Evolutionary conservation across 768 basidiomycete species (phyloP).

Genomic region (Agrocybe praecox): DNA sequence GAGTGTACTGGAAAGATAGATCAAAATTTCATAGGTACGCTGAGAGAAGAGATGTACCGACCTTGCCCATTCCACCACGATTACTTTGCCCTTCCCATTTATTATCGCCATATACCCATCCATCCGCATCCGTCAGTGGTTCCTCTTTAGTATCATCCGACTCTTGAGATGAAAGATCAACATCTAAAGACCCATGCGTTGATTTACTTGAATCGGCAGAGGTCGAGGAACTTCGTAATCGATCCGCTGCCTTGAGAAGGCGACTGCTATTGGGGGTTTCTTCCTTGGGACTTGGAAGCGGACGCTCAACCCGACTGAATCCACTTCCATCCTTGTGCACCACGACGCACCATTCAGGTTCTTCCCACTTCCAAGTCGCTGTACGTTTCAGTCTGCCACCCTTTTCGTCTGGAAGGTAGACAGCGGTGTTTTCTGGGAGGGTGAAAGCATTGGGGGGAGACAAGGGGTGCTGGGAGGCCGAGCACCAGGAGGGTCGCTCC

Average conservation of each 20-base stretch:
- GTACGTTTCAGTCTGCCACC: slow-evolving; percentile 63
- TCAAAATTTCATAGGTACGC: not conserved
- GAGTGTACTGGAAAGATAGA: slow-evolving; percentile 62
- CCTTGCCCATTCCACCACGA: slow-evolving; percentile 88
- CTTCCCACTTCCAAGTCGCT: slow-evolving; percentile 89
- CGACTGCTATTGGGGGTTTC: slow-evolving; percentile 44
- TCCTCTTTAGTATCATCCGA: slow-evolving; percentile 47
- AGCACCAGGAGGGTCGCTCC: slow-evolving; percentile 90
- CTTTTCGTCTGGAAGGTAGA: slow-evolving; percentile 53
- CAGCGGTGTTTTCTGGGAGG: slow-evolving; percentile 62
- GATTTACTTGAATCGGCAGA: slow-evolving; percentile 14
- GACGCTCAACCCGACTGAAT: slow-evolving; percentile 58
- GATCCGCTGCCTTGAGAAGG: slow-evolving; percentile 58
- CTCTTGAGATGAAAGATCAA: slow-evolving; percentile 29
- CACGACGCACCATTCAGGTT: slow-evolving; percentile 86
- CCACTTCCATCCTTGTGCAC: slow-evolving; percentile 57
- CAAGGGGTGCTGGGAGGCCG: slow-evolving; percentile 56
- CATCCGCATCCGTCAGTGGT: slow-evolving; percentile 75
- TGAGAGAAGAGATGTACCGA: slow-evolving; percentile 19
- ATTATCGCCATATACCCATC: slow-evolving; percentile 95
- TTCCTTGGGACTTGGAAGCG: slow-evolving; percentile 54
- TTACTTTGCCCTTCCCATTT: slow-evolving; percentile 85
- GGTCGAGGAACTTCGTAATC: slow-evolving; percentile 31
- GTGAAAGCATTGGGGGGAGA: slow-evolving; percentile 71
- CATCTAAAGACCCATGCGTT: slow-evolving; percentile 11